Evolutionary conservation across 345 rosid genomes (phyloP).

Genomic region (Pseudoturritis turrita): DNA sequence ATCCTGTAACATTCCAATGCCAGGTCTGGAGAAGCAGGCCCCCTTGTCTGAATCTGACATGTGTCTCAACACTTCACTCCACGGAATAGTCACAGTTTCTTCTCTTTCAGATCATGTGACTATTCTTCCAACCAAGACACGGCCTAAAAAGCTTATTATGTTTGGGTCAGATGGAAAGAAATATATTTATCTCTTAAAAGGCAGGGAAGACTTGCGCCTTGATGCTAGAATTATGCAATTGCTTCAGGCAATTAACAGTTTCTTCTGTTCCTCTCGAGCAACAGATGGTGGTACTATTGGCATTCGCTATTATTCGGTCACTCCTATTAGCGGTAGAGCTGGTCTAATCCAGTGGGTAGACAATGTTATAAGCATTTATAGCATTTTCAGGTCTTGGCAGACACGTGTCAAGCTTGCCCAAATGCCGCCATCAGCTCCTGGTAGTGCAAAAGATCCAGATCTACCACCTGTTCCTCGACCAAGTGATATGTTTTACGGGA

Average conservation of each 20-base stretch:
- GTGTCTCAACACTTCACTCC: slow-evolving; percentile 40
- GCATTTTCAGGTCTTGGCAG: slow-evolving; percentile 86
- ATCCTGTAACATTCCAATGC: slow-evolving; percentile 91
- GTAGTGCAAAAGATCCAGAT: slow-evolving; percentile 45
- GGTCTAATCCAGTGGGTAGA: slow-evolving; percentile 97
- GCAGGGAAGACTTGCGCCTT: slow-evolving; percentile 94
- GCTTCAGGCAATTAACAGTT: slow-evolving; percentile 79
- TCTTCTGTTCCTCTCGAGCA: slow-evolving; percentile 52
- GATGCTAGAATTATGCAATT: slow-evolving; percentile 98
- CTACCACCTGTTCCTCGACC: slow-evolving; percentile 90
- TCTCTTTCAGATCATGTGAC: slow-evolving; percentile 66
- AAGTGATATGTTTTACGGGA: slow-evolving; percentile 96
- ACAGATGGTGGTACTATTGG: slow-evolving; percentile 49
- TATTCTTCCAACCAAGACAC: slow-evolving; percentile 83
- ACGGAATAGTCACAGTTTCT: slow-evolving; percentile 67
- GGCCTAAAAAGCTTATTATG: slow-evolving; percentile 84
- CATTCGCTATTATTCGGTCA: slow-evolving; percentile 79
- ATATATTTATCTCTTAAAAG: slow-evolving; percentile 80
- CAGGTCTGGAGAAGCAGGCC: slow-evolving; percentile 84
- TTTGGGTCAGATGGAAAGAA: slow-evolving; percentile 89
- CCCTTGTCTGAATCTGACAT: slow-evolving; percentile 46
- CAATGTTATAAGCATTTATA: slow-evolving; percentile 78
- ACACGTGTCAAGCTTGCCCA: slow-evolving; percentile 72
- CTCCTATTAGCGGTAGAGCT: slow-evolving; percentile 92
- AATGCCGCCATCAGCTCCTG: slow-evolving; percentile 46